Conservation (phyloP, 2,329 filamentous ascomycete species). For the Golovinomyces cichoracearum region DNA sequence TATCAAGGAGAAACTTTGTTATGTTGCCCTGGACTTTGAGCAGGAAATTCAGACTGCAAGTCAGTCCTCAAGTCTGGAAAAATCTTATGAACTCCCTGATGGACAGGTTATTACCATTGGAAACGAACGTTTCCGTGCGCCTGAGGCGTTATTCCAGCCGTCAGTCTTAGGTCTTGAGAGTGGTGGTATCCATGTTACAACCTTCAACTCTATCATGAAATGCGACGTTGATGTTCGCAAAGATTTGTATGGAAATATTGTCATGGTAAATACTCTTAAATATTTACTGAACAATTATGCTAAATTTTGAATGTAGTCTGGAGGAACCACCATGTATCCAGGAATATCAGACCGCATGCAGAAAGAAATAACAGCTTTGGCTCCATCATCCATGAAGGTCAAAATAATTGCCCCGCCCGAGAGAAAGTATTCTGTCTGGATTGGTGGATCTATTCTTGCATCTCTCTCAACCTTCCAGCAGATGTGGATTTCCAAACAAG, state of each 20-base stretch:
- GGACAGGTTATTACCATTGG: conserved; percentile 99
- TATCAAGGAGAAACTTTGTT: conserved; percentile 99
- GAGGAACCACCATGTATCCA: conserved; percentile 99
- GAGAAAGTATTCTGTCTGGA: conserved; percentile 99
- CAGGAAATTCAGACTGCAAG: conserved; percentile 99
- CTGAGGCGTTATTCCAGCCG: conserved; percentile 98
- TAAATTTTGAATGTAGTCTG: conserved; percentile 38
- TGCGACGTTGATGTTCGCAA: conserved; percentile 99
- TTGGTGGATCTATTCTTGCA: conserved; percentile 98
- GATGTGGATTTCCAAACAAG: conserved; percentile 99
- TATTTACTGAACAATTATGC: neutral
- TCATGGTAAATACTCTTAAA: conserved; percentile 56
- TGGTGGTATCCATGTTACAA: conserved; percentile 97
- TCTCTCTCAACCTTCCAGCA: conserved; percentile 99
- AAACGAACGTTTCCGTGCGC: conserved; percentile 99
- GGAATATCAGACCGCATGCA: conserved; percentile 99
- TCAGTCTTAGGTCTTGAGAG: conserved; percentile 93
- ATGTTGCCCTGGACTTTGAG: conserved; percentile 98
- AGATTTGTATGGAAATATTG: conserved; percentile 99
- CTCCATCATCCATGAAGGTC: conserved; percentile 99
- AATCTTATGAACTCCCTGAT: conserved; percentile 99
- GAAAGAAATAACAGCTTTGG: conserved; percentile 99
- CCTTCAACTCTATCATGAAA: conserved; percentile 99
- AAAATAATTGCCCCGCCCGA: conserved; percentile 99
- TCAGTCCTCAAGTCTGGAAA: conserved; percentile 96